Percentiles rank a stretch among this genome's conserved stretches.
These are phyloP conservation scores for Trichoderma polysporum DNA, from an alignment of 2,329 filamentous ascomycete species.

Conservation along the genomic window DNA sequence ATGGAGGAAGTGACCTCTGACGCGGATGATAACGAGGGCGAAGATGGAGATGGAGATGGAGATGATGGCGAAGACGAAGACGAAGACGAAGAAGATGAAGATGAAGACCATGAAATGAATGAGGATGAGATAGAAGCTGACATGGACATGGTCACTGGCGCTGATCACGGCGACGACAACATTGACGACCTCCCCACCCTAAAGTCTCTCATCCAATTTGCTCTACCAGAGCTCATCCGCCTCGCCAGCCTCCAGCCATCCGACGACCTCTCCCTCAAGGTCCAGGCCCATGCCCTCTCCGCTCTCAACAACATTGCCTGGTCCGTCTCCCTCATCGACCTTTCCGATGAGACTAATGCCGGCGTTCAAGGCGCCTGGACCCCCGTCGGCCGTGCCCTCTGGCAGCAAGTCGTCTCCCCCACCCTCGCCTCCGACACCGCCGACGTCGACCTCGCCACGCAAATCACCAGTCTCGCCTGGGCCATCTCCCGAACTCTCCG, in stretches of 20 bases:
- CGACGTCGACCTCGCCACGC: constrained; percentile 60
- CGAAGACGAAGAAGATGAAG: constrained; percentile 38
- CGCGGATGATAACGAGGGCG: constrained; percentile 39
- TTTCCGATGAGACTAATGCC: constrained; percentile 52
- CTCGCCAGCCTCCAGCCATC: constrained; percentile 43
- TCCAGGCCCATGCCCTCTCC: constrained; percentile 56
- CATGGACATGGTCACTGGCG: constrained; percentile 63
- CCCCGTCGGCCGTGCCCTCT: constrained; percentile 54
- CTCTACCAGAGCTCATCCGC: constrained; percentile 46
- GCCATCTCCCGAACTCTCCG: constrained; percentile 57
- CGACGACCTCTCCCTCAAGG: constrained; percentile 42
- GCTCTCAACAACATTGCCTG: constrained; percentile 67
- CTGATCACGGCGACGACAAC: constrained; percentile 41
- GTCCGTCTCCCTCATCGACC: constrained; percentile 63
- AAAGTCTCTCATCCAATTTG: constrained; percentile 39
- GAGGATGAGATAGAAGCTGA: constrained; percentile 60
- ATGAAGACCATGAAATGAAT: constrained; percentile 54
- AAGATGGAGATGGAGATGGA: constrained; percentile 35
- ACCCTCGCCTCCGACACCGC: constrained; percentile 61
- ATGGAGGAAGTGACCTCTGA: constrained; percentile 34
- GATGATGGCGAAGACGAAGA: constrained; percentile 39
- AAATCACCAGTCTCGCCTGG: constrained; percentile 66
- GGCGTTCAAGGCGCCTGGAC: constrained; percentile 55
- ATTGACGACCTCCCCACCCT: constrained; percentile 57
- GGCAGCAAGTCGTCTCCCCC: constrained; percentile 55